Base-by-base conservation (phyloP, 495 filamentous ascomycete genomes). In the Bacidia rubella region DNA sequence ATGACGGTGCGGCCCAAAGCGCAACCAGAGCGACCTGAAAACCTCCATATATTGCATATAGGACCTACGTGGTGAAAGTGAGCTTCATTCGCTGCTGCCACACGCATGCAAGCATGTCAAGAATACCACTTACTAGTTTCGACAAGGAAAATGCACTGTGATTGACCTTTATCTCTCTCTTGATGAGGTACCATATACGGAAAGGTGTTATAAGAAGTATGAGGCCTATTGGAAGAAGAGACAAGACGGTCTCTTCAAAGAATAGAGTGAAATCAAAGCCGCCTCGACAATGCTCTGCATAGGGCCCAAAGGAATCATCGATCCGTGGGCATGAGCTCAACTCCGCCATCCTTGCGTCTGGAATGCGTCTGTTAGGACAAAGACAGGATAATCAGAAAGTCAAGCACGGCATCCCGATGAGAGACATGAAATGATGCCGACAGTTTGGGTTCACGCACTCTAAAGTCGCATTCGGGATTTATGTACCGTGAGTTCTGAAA, bases 181-280 rank as follows among this genome's bases (percentile, higher is more conserved):
- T 66, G 10, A 61, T 61, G 0, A 80, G 68, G 49, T 68, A 70
- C 50, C 66, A 62, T 2, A 75, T 50, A 17, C 76, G 74, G 19
- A 68, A 62, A 11, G 75, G 71, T 20, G 65, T 60, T n/a, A 70
- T 22, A 9, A 47, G 11, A 19, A 75, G 55, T 25, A 82, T 60
- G 23, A 81, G 65, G 21, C 78, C 43, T 2, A 63, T 58, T 2
- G 77, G 77, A 4, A 76, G 60, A 7, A 79, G 65, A 9, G 68
- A 65, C 17, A 80, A 65, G 44, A 82, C 70, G 1, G 67, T 64
- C 52, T 80, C 71, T 59, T 83, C 76, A 53, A 82, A 81, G 25
- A 75, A 60, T 23, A 79, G 64, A 23, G 77, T 79, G 57, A 82
- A 84, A 49, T 85, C 79, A 60, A 84, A 76, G 46, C 65, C 66